A percentile compares a stretch with the other conserved stretches of the same genome.
These are phyloP conservation scores for Glycyrrhiza uralensis DNA, from an alignment of 306 rosid genomes.

Conservation along the genomic window DNA sequence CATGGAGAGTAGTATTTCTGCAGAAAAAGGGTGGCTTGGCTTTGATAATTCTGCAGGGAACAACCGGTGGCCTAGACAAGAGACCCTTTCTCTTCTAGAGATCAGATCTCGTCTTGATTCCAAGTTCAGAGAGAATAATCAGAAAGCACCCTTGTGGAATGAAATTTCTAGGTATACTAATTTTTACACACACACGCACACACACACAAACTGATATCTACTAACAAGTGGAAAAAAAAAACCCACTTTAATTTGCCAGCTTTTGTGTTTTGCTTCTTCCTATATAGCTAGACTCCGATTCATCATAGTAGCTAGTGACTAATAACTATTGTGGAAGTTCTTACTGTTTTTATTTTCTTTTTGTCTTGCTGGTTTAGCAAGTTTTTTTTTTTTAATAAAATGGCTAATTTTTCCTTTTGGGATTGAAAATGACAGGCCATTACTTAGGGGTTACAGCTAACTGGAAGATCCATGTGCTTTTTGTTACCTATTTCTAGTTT, in stretches of 20 bases:
- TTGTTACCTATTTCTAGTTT: constrained; percentile 33
- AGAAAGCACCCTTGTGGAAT: constrained; percentile 81
- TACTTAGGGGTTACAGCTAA: constrained; percentile 17
- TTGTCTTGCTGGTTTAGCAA: background rate
- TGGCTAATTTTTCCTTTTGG: constrained; percentile 10
- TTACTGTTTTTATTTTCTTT: background rate
- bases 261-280: background rate
- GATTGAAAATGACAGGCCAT: constrained; percentile 38
- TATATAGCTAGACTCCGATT: background rate
- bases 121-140: constrained; percentile 73
- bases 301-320: too few relatives aligned
- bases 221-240: background rate
- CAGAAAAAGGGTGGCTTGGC: constrained; percentile 44
- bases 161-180: constrained; percentile 70
- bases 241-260: too few relatives aligned
- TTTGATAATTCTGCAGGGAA: constrained; percentile 48
- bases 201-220: too few relatives aligned
- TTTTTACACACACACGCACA: background rate
- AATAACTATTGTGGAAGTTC: constrained; percentile 4
- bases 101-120: constrained; percentile 88
- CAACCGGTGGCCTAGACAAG: constrained; percentile 81
- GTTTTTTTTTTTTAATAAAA: background rate
- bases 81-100: constrained; percentile 76
- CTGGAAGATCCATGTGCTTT: constrained; percentile 35
- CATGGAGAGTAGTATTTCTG: constrained; percentile 14